Evolutionary conservation across 2,329 filamentous ascomycete genomes (phyloP).

Genomic region (Gaeumannomyces sp.): DNA sequence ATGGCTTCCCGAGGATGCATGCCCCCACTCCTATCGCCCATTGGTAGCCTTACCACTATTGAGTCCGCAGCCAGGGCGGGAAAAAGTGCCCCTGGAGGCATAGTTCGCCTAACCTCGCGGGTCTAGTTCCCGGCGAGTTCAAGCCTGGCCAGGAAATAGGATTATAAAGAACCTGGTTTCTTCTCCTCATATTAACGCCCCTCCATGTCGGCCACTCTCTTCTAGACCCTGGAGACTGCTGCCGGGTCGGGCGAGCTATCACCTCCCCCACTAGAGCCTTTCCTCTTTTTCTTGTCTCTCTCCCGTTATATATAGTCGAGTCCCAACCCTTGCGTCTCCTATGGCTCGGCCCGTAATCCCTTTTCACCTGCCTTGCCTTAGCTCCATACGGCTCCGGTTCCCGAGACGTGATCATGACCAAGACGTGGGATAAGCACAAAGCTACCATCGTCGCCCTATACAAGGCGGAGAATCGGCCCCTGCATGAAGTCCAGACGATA

Average conservation of each 20-base stretch:
- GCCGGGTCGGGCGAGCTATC: too few species aligned
- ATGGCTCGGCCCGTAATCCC: not conserved
- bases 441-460: slow-evolving; percentile 33
- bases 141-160: not conserved
- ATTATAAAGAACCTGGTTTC: not conserved
- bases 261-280: not conserved
- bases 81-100: not conserved
- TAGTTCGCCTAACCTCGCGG: not conserved
- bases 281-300: not conserved
- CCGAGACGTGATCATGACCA: slow-evolving; percentile 30
- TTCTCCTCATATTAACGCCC: not conserved
- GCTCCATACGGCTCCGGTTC: not conserved
- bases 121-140: not conserved
- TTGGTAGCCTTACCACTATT: not conserved
- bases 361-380: not conserved
- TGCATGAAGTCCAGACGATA: slow-evolving; percentile 33
- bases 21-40: not conserved
- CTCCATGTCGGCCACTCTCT: not conserved
- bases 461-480: slow-evolving; percentile 30
- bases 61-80: too few species aligned
- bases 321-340: not conserved
- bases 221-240: not conserved
- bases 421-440: slow-evolving; percentile 34
- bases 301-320: not conserved
- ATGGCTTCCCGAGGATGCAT: not conserved